phyloP scores from a whole-genome alignment of 225 moss, liverwort and hornwort genomes.

The Antitrichia curtipendula region DNA sequence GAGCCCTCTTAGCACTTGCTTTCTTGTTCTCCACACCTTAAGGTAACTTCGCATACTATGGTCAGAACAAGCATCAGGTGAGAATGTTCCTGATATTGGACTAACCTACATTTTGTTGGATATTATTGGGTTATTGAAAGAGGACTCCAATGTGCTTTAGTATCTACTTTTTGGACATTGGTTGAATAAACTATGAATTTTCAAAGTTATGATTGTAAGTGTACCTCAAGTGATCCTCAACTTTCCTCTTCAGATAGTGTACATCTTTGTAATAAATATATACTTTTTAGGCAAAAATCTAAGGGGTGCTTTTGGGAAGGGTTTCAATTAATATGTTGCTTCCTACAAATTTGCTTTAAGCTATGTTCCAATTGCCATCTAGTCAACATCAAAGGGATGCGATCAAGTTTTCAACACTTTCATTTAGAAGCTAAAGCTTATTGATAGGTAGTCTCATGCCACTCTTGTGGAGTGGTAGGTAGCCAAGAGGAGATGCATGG shows the following conservation, averaged over 20 bases:
- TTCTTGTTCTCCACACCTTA: not conserved
- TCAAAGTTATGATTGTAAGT: not conserved
- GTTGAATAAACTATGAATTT: not conserved
- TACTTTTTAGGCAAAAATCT: no score
- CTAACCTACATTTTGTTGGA: not conserved
- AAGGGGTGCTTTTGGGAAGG: not conserved
- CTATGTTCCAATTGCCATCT: not conserved
- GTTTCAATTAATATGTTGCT: no score
- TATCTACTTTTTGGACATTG: not conserved
- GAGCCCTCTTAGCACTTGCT: not conserved
- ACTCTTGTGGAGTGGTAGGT: not conserved
- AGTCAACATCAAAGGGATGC: not conserved
- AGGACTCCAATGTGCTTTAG: not conserved
- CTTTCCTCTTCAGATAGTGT: not conserved
- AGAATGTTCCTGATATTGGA: not conserved
- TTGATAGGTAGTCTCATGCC: not conserved
- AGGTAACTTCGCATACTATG: not conserved
- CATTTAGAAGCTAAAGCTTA: not conserved
- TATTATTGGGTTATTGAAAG: not conserved
- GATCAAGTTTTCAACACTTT: not conserved
- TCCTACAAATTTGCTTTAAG: not conserved
- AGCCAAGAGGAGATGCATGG: not conserved
- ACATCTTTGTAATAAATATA: not conserved
- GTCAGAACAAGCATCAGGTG: not conserved
- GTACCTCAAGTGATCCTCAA: not conserved